These are phyloP conservation scores for Melaleuca alternifolia DNA, from an alignment of 345 rosid genomes.

Conservation along the genomic window DNA sequence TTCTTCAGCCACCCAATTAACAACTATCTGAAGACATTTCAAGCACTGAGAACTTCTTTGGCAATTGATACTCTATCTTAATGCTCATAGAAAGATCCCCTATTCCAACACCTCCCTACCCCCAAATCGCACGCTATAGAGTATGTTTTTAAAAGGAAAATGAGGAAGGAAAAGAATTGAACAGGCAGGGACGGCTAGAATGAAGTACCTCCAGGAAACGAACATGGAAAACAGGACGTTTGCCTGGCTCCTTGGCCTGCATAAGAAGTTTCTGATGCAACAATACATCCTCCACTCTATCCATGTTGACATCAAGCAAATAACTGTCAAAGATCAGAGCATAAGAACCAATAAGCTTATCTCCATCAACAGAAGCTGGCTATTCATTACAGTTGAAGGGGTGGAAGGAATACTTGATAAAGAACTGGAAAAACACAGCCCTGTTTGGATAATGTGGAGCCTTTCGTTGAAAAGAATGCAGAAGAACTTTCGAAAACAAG, in stretches of 20 bases:
- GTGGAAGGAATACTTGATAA: not conserved
- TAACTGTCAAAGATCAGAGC: slow-evolving; percentile 27
- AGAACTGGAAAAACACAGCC: not conserved
- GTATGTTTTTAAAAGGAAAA: not conserved
- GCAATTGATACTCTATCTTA: not conserved
- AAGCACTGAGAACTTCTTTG: not conserved
- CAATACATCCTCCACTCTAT: slow-evolving; percentile 53
- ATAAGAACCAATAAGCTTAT: not conserved
- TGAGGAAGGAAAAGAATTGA: not conserved
- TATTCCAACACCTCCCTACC: not conserved
- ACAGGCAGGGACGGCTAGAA: not conserved
- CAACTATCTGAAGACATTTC: not conserved
- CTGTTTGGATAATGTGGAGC: not conserved
- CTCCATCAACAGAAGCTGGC: not conserved
- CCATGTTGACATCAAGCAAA: slow-evolving; percentile 60
- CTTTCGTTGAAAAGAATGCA: not conserved
- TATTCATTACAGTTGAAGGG: not conserved
- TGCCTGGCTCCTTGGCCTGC: slow-evolving; percentile 47
- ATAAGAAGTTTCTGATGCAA: slow-evolving; percentile 49
- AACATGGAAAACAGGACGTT: slow-evolving; percentile 48
- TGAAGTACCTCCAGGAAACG: slow-evolving; percentile 49
- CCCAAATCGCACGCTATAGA: not conserved
- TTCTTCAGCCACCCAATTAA: not conserved
- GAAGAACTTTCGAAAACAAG: not conserved
- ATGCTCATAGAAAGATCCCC: not conserved